These are phyloP conservation scores for Eucalyptus rudis DNA, from an alignment of 345 rosid species.

Conservation along the genomic window DNA sequence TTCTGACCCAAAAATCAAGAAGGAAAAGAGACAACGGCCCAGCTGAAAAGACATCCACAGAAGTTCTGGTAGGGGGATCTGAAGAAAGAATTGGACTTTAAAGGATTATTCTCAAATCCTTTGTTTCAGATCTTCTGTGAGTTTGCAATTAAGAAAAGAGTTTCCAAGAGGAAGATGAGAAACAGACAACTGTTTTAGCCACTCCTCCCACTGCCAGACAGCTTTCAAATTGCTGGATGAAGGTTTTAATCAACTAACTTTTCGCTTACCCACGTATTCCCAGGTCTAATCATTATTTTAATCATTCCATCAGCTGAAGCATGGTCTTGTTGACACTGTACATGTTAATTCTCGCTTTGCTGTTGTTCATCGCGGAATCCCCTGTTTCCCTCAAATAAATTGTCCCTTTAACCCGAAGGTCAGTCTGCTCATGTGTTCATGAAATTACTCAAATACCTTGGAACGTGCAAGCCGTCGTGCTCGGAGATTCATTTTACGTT, in stretches of 20 bases:
- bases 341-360: neutral
- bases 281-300: neutral
- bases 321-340: neutral
- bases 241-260: neutral
- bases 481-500: constrained; percentile 71
- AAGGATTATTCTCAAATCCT: neutral
- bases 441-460: constrained; percentile 31
- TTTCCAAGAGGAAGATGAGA: neutral
- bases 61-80: neutral
- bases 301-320: neutral
- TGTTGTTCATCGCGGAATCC: neutral
- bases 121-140: neutral
- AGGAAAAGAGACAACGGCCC: neutral
- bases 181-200: neutral
- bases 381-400: neutral
- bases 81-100: neutral
- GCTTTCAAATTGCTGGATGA: neutral
- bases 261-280: neutral
- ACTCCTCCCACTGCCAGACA: neutral
- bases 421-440: neutral
- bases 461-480: constrained; percentile 84
- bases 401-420: neutral
- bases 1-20: neutral
- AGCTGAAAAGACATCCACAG: neutral
- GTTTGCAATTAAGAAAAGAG: neutral